Evolutionary conservation across 1,284 basidiomycete species (phyloP).

Genomic region (Gymnopus androsaceus): DNA sequence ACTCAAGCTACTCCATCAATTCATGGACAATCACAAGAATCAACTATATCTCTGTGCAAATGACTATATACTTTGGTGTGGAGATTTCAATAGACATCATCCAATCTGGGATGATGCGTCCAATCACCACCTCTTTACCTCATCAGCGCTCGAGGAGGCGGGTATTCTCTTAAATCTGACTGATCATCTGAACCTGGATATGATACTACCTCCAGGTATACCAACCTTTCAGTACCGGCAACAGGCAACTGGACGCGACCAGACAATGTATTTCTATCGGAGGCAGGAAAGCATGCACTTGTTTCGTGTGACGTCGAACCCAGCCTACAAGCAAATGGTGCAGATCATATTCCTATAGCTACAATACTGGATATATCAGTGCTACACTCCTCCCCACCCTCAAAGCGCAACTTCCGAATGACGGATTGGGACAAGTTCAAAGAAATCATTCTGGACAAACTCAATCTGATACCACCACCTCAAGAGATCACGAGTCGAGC

Average conservation of each 20-base stretch:
- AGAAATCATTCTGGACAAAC: neutral
- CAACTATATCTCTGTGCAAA: neutral
- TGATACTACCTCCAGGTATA: slow-evolving; percentile 29
- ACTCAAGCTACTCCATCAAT: slow-evolving; percentile 12
- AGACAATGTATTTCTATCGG: slow-evolving; percentile 36
- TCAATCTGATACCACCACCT: neutral
- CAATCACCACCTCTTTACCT: slow-evolving; percentile 40
- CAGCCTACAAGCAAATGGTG: neutral
- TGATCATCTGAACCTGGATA: slow-evolving; percentile 21
- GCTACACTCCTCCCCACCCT: neutral
- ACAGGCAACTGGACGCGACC: slow-evolving; percentile 33
- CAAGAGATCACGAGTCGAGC: neutral
- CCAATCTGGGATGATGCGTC: slow-evolving; percentile 42
- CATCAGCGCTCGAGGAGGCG: neutral
- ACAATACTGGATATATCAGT: neutral
- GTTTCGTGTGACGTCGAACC: neutral
- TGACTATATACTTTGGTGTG: slow-evolving; percentile 32
- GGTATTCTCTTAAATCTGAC: slow-evolving; percentile 23
- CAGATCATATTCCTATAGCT: slow-evolving; percentile 7
- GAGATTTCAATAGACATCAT: slow-evolving; percentile 55
- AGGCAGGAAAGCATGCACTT: slow-evolving; percentile 11
- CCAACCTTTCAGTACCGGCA: slow-evolving; percentile 28
- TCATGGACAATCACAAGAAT: neutral
- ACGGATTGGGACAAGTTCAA: slow-evolving; percentile 5
- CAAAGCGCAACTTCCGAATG: neutral